phyloP scores from a whole-genome alignment of 306 rosid genomes.

The Inga oerstediana region DNA sequence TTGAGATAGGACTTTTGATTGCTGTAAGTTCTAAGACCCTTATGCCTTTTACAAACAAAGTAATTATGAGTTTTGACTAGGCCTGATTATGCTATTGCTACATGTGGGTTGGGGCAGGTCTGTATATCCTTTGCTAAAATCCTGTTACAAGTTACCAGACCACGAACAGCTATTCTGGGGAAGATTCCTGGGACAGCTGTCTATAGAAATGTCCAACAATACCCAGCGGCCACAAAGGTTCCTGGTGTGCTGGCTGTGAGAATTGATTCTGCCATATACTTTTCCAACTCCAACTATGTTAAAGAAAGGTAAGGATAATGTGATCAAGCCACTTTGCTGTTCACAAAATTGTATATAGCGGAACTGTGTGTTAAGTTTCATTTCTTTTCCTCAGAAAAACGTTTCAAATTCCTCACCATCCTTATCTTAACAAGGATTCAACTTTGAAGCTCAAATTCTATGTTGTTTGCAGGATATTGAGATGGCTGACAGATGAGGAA shows the following conservation, averaged over 20 bases:
- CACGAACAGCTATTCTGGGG: conserved; percentile 79
- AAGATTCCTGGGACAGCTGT: conserved; percentile 82
- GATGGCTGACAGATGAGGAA: conserved; percentile 87
- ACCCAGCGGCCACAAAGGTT: conserved; percentile 82
- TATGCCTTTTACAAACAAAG: conserved; percentile 13
- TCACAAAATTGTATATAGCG: conserved; percentile 7
- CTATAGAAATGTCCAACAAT: conserved; percentile 84
- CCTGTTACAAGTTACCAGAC: conserved; percentile 89
- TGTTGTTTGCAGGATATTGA: conserved; percentile 68
- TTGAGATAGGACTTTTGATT: conserved; percentile 89
- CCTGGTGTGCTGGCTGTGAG: conserved; percentile 80
- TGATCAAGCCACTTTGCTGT: conserved; percentile 16
- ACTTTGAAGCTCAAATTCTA: background rate
- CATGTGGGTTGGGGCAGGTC: conserved; percentile 52
- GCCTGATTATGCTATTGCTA: conserved; percentile 18
- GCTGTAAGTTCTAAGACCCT: conserved; percentile 56
- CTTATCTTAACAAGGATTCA: background rate
- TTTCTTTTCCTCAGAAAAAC: background rate
- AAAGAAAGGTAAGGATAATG: conserved; percentile 72
- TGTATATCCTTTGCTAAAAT: conserved; percentile 90
- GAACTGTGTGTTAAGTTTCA: conserved; percentile 6
- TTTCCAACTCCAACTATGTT: conserved; percentile 92
- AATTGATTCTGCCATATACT: conserved; percentile 93
- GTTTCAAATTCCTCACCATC: background rate
- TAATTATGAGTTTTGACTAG: conserved; percentile 6